Evolutionary conservation across 805 yeast species (phyloP).

Genomic region (Starmerella floris): DNA sequence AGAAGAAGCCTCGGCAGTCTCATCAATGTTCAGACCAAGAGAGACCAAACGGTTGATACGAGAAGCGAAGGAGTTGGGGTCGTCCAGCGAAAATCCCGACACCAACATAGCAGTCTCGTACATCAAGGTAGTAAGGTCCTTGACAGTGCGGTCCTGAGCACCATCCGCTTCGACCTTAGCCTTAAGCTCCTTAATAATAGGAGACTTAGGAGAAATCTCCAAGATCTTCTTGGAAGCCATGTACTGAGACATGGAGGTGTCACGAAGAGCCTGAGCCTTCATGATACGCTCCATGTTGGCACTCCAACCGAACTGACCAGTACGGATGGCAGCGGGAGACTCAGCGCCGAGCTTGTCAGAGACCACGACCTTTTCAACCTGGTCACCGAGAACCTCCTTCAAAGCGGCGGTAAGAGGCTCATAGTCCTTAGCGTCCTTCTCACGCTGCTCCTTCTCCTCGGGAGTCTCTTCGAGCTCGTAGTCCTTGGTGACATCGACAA

Average conservation of each 20-base stretch:
- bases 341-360: constrained; percentile 86
- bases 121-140: constrained; percentile 89
- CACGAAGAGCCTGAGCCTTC: constrained; percentile 99
- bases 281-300: constrained; percentile 99
- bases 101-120: constrained; percentile 97
- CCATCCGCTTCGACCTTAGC: constrained; percentile 94
- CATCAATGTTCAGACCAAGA: constrained; percentile 91
- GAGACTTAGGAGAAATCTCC: constrained; percentile 93
- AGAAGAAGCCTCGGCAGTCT: constrained; percentile 32
- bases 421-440: constrained; percentile 79
- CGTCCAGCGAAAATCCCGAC: constrained; percentile 97
- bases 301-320: constrained; percentile 99
- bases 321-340: constrained; percentile 99
- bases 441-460: constrained; percentile 92
- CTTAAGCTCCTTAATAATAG: constrained; percentile 90
- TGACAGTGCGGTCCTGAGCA: constrained; percentile 95
- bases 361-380: constrained; percentile 97
- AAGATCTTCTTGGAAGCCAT: constrained; percentile 99
- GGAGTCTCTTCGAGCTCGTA: constrained; percentile 92
- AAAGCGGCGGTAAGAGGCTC: constrained; percentile 91
- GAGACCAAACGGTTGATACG: constrained; percentile 98
- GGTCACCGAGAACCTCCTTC: constrained; percentile 95
- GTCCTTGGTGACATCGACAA: constrained; percentile 98
- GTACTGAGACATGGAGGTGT: constrained; percentile 96
- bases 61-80: constrained; percentile 92